Conservation (phyloP, 192 early-diverging fungal genomes). For the Fimicolochytrium jonesii region DNA sequence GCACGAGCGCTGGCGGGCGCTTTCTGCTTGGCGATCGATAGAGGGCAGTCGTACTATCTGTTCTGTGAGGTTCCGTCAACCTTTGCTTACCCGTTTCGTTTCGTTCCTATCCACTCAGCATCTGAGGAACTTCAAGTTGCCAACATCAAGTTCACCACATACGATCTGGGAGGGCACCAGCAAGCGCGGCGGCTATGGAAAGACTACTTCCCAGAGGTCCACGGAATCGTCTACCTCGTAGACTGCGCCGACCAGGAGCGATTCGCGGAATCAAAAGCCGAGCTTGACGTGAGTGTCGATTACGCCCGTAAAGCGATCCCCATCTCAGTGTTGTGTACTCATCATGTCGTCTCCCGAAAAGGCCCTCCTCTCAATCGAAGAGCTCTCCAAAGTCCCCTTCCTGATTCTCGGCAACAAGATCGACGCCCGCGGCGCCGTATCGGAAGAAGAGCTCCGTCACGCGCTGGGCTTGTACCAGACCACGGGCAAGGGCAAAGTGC, state of each 20-base stretch:
- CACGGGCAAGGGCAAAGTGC: constrained; percentile 96
- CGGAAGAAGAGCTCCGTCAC: constrained; percentile 85
- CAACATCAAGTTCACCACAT: constrained; percentile 96
- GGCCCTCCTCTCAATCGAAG: constrained; percentile 83
- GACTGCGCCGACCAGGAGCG: constrained; percentile 83
- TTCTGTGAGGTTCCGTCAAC: too few species aligned
- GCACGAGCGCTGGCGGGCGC: too few species aligned
- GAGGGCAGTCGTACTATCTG: too few species aligned
- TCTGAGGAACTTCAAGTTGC: constrained; percentile 97
- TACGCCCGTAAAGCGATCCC: not conserved
- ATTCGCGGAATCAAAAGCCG: constrained; percentile 86
- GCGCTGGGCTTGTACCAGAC: constrained; percentile 93
- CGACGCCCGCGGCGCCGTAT: constrained; percentile 87
- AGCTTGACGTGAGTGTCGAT: constrained; percentile 72
- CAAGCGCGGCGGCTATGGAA: constrained; percentile 98
- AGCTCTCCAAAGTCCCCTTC: constrained; percentile 89
- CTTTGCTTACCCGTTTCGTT: too few species aligned
- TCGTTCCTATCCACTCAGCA: constrained; percentile 52
- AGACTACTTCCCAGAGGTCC: constrained; percentile 98
- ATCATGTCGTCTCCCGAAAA: too few species aligned
- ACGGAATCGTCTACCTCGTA: constrained; percentile 97
- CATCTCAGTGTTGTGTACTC: too few species aligned
- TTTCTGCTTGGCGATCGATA: too few species aligned
- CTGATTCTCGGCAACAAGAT: constrained; percentile 99
- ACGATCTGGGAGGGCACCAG: constrained; percentile 94